A percentile compares a stretch with the other conserved stretches of the same genome.
phyloP scores from a whole-genome alignment of 2,329 filamentous ascomycete species.

The Apiospora pterosperma region DNA sequence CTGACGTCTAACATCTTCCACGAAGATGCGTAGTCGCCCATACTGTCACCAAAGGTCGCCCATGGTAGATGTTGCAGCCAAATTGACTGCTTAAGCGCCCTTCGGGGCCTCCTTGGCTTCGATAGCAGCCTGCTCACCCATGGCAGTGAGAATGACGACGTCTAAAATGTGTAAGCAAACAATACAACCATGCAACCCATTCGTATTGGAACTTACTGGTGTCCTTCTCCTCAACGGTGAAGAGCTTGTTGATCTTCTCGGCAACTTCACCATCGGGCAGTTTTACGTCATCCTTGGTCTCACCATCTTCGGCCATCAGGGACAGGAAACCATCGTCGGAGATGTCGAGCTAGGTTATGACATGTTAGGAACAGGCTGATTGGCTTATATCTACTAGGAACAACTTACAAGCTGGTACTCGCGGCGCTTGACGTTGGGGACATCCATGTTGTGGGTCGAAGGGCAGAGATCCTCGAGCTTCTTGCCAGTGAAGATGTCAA shows the following conservation, averaged over 20 bases:
- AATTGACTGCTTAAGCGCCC: conserved; percentile 25
- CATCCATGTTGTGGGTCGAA: conserved; percentile 97
- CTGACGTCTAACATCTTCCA: conserved; percentile 9
- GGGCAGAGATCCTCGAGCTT: conserved; percentile 99
- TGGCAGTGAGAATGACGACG: conserved; percentile 88
- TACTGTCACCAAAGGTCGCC: conserved; percentile 19
- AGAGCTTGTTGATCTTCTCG: conserved; percentile 79
- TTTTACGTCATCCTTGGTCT: conserved; percentile 93
- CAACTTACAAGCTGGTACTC: conserved; percentile 90
- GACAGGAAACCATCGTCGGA: conserved; percentile 92
- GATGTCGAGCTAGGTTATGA: conserved; percentile 70
- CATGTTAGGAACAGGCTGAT: not conserved
- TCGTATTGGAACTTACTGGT: conserved; percentile 59
- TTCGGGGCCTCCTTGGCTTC: conserved; percentile 89
- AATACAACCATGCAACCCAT: conserved; percentile 10
- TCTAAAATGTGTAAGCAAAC: conserved; percentile 46
- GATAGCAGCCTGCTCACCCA: conserved; percentile 91
- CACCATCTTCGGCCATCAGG: conserved; percentile 83
- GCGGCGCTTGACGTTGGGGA: conserved; percentile 85
- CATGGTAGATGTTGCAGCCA: conserved; percentile 19
- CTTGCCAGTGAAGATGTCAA: conserved; percentile 99
- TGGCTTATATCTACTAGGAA: not conserved
- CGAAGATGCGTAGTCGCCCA: conserved; percentile 8
- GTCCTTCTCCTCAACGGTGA: conserved; percentile 83
- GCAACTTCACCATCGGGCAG: conserved; percentile 86